Conservation (phyloP, 2,329 filamentous ascomycete species). For the Sporothrix protearum region DNA sequence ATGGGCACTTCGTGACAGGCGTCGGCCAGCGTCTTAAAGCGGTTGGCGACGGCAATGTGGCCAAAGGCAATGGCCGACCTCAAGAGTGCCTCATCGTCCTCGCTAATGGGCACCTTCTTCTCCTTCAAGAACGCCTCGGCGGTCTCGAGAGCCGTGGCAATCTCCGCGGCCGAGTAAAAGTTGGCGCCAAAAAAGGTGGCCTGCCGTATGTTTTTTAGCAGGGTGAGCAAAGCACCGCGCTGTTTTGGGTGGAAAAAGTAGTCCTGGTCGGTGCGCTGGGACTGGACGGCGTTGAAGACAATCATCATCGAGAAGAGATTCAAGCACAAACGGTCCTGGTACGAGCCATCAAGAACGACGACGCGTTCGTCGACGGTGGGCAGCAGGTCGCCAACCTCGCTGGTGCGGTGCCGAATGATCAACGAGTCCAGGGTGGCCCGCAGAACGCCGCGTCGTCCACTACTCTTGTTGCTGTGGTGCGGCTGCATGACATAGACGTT, state of each 20-base stretch:
- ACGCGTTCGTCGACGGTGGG: constrained; percentile 70
- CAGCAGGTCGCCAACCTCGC: constrained; percentile 66
- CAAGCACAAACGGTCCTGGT: constrained; percentile 76
- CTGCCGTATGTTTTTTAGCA: constrained; percentile 76
- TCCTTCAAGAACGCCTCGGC: constrained; percentile 65
- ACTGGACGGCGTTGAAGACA: constrained; percentile 82
- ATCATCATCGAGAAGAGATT: constrained; percentile 84
- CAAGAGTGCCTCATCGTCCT: constrained; percentile 60
- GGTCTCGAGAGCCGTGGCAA: constrained; percentile 61
- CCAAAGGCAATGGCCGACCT: constrained; percentile 64
- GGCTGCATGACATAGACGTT: constrained; percentile 64
- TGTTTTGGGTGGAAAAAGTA: constrained; percentile 85
- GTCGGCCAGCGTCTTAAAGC: constrained; percentile 64
- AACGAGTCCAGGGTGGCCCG: constrained; percentile 68
- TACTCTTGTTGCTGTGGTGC: constrained; percentile 48
- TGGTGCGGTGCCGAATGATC: constrained; percentile 73
- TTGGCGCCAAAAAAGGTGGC: constrained; percentile 82
- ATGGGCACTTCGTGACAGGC: constrained; percentile 74
- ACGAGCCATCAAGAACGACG: constrained; percentile 73
- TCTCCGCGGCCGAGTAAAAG: constrained; percentile 64
- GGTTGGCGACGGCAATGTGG: constrained; percentile 55
- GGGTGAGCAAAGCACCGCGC: constrained; percentile 58
- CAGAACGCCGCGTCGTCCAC: constrained; percentile 59
- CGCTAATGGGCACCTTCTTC: constrained; percentile 54
- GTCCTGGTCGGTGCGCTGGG: constrained; percentile 75